These are phyloP conservation scores for Phalaenopsis hybrid DNA, from an alignment of 116 monocot genomes.

Conservation along the genomic window DNA sequence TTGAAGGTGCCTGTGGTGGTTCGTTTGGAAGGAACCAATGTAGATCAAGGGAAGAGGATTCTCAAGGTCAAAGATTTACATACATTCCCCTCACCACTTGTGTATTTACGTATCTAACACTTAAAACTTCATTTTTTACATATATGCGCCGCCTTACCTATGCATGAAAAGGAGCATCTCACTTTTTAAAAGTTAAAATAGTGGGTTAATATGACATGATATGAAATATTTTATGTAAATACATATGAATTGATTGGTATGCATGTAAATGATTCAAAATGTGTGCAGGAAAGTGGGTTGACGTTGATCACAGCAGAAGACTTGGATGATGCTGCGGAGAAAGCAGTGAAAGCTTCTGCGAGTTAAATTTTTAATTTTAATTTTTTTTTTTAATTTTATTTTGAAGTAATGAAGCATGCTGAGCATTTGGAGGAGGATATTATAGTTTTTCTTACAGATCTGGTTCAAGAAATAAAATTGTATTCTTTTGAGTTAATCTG, in stretches of 20 bases:
- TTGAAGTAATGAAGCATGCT: not conserved
- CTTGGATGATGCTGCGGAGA: conserved; percentile 91
- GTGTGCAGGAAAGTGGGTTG: conserved; percentile 82
- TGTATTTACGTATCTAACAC: not conserved
- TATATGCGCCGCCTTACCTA: no score
- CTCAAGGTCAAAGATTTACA: conserved; percentile 49
- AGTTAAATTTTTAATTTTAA: not conserved
- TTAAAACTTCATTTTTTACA: not conserved
- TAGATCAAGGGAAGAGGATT: conserved; percentile 96
- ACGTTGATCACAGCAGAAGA: conserved; percentile 85
- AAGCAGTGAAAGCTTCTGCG: conserved; percentile 66
- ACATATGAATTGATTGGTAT: no score
- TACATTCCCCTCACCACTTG: not conserved
- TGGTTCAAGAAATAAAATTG: not conserved
- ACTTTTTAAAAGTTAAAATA: no score
- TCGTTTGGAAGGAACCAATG: conserved; percentile 95
- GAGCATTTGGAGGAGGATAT: not conserved
- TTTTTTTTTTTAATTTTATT: not conserved
- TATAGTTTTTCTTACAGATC: not conserved
- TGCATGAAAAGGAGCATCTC: no score
- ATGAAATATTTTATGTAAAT: no score
- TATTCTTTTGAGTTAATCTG: no score
- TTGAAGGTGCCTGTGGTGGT: conserved; percentile 94
- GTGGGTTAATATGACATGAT: no score
- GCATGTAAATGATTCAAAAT: not conserved